Evolutionary conservation across 129 eudicot genomes (phyloP).

Genomic region (Flaveria sonorensis): DNA sequence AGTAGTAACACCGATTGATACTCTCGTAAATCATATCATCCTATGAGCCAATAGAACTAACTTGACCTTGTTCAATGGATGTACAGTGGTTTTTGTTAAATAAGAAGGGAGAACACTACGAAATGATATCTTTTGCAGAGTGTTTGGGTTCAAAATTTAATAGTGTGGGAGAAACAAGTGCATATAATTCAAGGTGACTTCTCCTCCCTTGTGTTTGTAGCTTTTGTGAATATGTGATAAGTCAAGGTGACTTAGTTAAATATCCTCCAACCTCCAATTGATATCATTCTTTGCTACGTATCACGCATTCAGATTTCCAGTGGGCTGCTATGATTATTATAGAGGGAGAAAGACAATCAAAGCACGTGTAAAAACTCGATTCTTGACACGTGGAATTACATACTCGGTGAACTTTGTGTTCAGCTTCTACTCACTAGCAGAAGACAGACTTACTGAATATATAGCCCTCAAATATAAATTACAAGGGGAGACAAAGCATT

Average conservation of each 20-base stretch:
- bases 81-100: slow-evolving; percentile 15
- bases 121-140: slow-evolving; percentile 5
- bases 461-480: no score
- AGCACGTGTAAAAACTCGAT: no score
- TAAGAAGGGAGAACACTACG: slow-evolving; percentile 3
- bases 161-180: neutral
- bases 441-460: no score
- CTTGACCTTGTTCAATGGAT: neutral
- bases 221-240: neutral
- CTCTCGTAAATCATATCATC: neutral
- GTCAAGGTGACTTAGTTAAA: neutral
- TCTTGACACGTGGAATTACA: no score
- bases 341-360: no score
- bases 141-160: slow-evolving; percentile 1
- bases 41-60: neutral
- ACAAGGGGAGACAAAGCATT: no score
- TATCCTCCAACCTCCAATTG: no score
- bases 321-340: no score
- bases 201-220: neutral
- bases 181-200: neutral
- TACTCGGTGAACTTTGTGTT: no score
- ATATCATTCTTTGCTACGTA: no score
- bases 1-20: neutral
- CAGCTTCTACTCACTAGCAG: no score
- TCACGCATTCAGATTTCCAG: no score